phyloP scores from a whole-genome alignment of 1,284 basidiomycete genomes.

The Malassezia dermatis region DNA sequence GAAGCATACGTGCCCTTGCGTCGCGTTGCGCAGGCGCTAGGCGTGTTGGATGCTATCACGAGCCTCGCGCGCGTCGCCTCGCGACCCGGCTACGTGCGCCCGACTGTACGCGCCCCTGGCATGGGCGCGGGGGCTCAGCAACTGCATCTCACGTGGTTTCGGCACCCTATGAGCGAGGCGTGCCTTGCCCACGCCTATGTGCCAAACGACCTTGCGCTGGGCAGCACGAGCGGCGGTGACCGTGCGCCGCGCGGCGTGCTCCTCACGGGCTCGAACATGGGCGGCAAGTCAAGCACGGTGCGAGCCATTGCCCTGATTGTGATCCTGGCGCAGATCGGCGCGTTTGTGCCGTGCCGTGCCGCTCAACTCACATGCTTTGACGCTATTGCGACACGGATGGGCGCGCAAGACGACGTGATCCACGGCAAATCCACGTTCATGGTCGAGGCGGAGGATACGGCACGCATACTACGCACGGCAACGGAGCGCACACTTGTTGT shows the following conservation, averaged over 20 bases:
- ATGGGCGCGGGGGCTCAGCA: constrained; percentile 1
- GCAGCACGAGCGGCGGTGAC: not conserved
- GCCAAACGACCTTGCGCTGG: constrained; percentile 32
- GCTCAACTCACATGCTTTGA: constrained; percentile 69
- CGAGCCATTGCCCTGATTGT: constrained; percentile 37
- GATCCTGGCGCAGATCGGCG: constrained; percentile 54
- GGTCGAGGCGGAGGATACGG: constrained; percentile 90
- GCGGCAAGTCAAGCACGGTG: constrained; percentile 59
- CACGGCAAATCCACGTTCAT: constrained; percentile 82
- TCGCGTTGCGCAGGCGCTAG: constrained; percentile 27
- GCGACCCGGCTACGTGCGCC: constrained; percentile 24
- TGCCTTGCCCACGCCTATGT: constrained; percentile 24
- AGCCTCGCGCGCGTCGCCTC: constrained; percentile 26
- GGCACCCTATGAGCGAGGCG: constrained; percentile 40
- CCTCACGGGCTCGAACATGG: constrained; percentile 47
- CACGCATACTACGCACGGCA: constrained; percentile 60
- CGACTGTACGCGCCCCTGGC: constrained; percentile 9
- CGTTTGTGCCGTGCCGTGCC: constrained; percentile 58
- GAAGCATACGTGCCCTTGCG: constrained; percentile 26
- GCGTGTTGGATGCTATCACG: constrained; percentile 28
- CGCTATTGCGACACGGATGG: constrained; percentile 72
- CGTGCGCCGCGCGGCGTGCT: constrained; percentile 20
- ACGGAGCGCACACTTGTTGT: constrained; percentile 48
- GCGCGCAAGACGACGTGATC: constrained; percentile 71
- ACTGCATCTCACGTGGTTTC: constrained; percentile 25